A percentile compares a stretch with the other conserved stretches of the same genome.
These are phyloP conservation scores for Orychophragmus violaceus DNA, from an alignment of 345 rosid genomes.

Conservation along the genomic window DNA sequence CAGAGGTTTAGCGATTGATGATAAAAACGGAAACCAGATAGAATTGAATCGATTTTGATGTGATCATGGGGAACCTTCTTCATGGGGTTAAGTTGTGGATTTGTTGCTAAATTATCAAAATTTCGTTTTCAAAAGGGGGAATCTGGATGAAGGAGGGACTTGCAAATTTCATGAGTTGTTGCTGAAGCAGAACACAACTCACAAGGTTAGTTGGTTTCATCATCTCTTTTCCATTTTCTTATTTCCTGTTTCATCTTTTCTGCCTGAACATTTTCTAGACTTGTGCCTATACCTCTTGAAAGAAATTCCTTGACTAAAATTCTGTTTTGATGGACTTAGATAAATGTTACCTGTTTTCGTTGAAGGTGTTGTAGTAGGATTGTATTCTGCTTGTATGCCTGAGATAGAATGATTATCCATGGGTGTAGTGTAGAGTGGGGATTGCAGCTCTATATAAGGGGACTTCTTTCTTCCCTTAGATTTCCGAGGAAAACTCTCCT, in stretches of 20 bases:
- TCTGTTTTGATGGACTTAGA: not conserved
- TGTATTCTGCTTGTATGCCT: too few relatives aligned
- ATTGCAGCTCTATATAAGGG: not conserved
- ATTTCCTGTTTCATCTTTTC: too few relatives aligned
- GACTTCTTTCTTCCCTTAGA: not conserved
- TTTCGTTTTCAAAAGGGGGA: not conserved
- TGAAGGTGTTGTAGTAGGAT: too few relatives aligned
- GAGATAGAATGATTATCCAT: not conserved
- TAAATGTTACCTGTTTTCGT: too few relatives aligned
- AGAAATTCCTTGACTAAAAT: not conserved
- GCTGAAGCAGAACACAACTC: not conserved
- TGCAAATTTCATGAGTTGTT: not conserved
- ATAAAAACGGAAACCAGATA: not conserved
- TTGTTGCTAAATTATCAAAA: not conserved
- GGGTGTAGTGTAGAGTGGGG: not conserved
- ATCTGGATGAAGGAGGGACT: not conserved
- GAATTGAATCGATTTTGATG: not conserved
- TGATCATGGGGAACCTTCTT: not conserved
- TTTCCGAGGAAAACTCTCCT: not conserved
- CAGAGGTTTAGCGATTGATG: not conserved
- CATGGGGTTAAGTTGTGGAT: too few relatives aligned
- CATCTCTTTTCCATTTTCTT: too few relatives aligned
- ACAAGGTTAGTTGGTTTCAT: not conserved
- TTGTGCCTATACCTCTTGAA: too few relatives aligned
- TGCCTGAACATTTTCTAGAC: too few relatives aligned